phyloP scores from a whole-genome alignment of 495 filamentous ascomycete genomes.

The Staphylotrichum longicolle region DNA sequence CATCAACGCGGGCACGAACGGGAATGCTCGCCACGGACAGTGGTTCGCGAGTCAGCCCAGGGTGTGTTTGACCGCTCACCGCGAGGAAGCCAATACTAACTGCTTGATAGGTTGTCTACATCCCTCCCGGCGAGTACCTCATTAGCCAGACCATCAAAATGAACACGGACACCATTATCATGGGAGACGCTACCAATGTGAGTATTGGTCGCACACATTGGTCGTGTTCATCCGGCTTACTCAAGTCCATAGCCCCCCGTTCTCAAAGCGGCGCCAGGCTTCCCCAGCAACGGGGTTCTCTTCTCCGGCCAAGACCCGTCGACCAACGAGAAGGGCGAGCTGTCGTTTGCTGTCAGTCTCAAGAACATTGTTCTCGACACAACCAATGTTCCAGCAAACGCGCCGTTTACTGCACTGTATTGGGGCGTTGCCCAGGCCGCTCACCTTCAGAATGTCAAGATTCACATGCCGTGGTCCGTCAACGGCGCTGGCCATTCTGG shows the following conservation, averaged over 20 bases:
- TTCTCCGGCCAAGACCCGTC: slow-evolving; percentile 46
- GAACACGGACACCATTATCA: slow-evolving; percentile 59
- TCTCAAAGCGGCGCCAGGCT: slow-evolving; percentile 56
- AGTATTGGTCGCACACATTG: slow-evolving; percentile 15
- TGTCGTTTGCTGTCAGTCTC: slow-evolving; percentile 60
- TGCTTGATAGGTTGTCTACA: slow-evolving; percentile 51
- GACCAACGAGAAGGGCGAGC: slow-evolving; percentile 29
- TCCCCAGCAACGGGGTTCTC: slow-evolving; percentile 37
- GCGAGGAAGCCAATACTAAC: slow-evolving; percentile 9
- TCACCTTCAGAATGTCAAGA: slow-evolving; percentile 67
- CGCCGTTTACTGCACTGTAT: slow-evolving; percentile 57
- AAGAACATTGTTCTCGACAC: slow-evolving; percentile 69
- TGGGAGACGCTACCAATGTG: slow-evolving; percentile 64
- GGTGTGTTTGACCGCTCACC: slow-evolving; percentile 18
- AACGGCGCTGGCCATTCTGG: slow-evolving; percentile 58
- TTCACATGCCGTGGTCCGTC: slow-evolving; percentile 52
- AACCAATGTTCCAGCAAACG: slow-evolving; percentile 51
- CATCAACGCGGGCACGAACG: slow-evolving; percentile 35
- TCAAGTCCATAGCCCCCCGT: slow-evolving; percentile 45
- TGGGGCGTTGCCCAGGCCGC: slow-evolving; percentile 69
- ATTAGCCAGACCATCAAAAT: slow-evolving; percentile 55
- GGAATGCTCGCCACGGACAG: slow-evolving; percentile 30
- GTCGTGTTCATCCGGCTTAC: slow-evolving; percentile 1
- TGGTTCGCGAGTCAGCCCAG: slow-evolving; percentile 48
- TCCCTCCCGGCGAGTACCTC: slow-evolving; percentile 63